A percentile compares a stretch with the other conserved stretches of the same genome.
These are phyloP conservation scores for Jaenimonas drosophilae DNA, from an alignment of 208 protist genomes.

Conservation along the genomic window DNA sequence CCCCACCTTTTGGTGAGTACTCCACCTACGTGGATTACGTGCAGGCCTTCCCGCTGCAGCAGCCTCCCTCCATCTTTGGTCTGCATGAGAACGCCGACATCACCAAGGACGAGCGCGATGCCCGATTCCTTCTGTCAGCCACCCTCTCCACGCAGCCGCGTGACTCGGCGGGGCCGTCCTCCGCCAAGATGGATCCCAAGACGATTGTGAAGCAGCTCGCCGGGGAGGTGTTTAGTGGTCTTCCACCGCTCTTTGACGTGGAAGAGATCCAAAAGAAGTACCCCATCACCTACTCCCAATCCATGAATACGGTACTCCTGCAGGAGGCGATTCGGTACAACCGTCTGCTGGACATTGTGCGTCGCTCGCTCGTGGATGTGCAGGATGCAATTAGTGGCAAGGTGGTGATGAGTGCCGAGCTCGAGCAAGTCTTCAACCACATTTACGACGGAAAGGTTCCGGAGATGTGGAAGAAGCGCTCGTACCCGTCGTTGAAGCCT, in stretches of 20 bases:
- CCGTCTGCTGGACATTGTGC: conserved; percentile 85
- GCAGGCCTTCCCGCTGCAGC: conserved; percentile 60
- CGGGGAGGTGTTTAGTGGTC: conserved; percentile 69
- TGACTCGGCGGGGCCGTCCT: conserved; percentile 17
- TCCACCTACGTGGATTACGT: conserved; percentile 83
- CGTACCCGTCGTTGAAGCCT: conserved; percentile 96
- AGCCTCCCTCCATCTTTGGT: conserved; percentile 89
- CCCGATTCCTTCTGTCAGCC: conserved; percentile 71
- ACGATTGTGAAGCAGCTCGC: conserved; percentile 78
- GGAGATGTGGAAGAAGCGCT: conserved; percentile 75
- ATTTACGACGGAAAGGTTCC: conserved; percentile 93
- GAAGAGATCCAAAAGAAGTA: conserved; percentile 79
- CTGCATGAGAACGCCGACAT: conserved; percentile 94
- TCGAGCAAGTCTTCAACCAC: conserved; percentile 93
- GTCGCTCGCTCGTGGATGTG: conserved; percentile 89
- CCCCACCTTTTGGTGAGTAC: conserved; percentile 75
- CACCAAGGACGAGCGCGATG: conserved; percentile 90
- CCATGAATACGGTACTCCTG: conserved; percentile 94
- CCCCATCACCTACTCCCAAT: conserved; percentile 89
- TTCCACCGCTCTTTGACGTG: conserved; percentile 88
- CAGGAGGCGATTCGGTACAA: conserved; percentile 93
- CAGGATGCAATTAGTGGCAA: conserved; percentile 93
- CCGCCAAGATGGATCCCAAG: conserved; percentile 71
- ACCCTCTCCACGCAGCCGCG: conserved; percentile 85
- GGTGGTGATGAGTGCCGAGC: conserved; percentile 95